Evolutionary conservation across 2,329 filamentous ascomycete genomes (phyloP).

Genomic region (Aspergillus pseudoglaucus): DNA sequence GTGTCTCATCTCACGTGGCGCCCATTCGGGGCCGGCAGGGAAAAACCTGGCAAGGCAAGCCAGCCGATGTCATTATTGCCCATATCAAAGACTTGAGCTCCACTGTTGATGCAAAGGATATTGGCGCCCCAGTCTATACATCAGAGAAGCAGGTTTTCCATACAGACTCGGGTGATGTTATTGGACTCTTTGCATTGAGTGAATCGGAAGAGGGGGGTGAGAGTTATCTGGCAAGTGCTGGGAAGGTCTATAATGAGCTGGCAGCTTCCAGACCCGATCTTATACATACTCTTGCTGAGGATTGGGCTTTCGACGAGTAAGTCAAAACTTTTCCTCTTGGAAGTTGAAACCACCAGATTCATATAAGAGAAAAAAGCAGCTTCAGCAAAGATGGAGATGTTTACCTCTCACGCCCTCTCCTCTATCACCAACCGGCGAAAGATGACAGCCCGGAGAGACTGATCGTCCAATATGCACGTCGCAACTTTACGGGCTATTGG

Average conservation of each 20-base stretch:
- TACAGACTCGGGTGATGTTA: conserved; percentile 50
- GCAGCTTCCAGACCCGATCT: conserved; percentile 48
- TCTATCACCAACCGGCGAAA: conserved; percentile 49
- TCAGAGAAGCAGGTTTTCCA: conserved; percentile 46
- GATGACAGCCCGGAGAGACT: conserved; percentile 46
- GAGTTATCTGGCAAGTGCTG: conserved; percentile 48
- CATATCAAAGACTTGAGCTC: conserved; percentile 58
- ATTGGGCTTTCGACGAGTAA: conserved; percentile 45
- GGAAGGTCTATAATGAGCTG: conserved; percentile 51
- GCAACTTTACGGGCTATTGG: conserved; percentile 49
- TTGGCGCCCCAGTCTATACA: conserved; percentile 40
- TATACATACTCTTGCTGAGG: conserved; percentile 44
- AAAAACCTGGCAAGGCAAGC: conserved; percentile 20
- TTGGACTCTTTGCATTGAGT: conserved; percentile 17
- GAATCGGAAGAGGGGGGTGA: conserved; percentile 43
- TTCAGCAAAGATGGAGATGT: conserved; percentile 46
- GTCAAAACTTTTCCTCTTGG: conserved; percentile 7
- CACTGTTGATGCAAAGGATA: conserved; percentile 21
- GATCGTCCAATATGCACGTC: conserved; percentile 55
- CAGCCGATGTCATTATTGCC: conserved; percentile 46
- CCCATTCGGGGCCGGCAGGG: conserved; percentile 37
- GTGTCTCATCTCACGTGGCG: conserved; percentile 39
- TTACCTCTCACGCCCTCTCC: conserved; percentile 35
- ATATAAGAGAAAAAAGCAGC: conserved; percentile 23
- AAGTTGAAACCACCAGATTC: too few relatives aligned